Conservation (phyloP, 768 basidiomycete species). For the Boletus rubropictus region DNA sequence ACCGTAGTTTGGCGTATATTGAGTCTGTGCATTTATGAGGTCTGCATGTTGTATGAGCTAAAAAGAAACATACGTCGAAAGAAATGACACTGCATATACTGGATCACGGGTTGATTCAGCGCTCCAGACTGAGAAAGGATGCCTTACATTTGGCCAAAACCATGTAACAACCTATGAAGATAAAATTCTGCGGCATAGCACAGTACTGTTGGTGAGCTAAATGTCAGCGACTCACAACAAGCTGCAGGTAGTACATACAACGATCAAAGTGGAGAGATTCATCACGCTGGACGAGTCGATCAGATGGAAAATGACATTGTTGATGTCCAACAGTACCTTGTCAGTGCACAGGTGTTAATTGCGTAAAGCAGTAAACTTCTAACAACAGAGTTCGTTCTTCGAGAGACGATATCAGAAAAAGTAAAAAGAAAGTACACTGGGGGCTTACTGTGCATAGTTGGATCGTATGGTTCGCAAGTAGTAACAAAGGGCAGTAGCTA, state of each 20-base stretch:
- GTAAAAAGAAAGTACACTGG: background rate
- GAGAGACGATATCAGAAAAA: background rate
- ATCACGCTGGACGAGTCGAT: slow-evolving; percentile 17
- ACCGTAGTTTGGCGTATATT: slow-evolving; percentile 49
- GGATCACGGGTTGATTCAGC: background rate
- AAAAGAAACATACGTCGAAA: slow-evolving; percentile 49
- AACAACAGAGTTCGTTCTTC: slow-evolving; percentile 51
- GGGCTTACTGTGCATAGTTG: slow-evolving; percentile 39
- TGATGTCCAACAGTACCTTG: slow-evolving; percentile 38
- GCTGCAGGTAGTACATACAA: slow-evolving; percentile 37
- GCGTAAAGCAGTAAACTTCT: slow-evolving; percentile 54
- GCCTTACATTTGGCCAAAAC: slow-evolving; percentile 57
- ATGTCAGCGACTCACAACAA: background rate
- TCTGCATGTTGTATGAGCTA: background rate
- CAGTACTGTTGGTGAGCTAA: slow-evolving; percentile 42
- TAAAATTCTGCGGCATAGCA: slow-evolving; percentile 46
- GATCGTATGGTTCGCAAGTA: slow-evolving; percentile 52
- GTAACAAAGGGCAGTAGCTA: slow-evolving; percentile 46
- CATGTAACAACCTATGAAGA: slow-evolving; percentile 59
- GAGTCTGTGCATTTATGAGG: slow-evolving; percentile 37
- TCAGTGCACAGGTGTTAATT: slow-evolving; percentile 56
- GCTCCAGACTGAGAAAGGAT: background rate
- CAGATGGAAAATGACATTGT: background rate
- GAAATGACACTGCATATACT: slow-evolving; percentile 62
- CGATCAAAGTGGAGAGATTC: slow-evolving; percentile 45